Evolutionary conservation across 768 basidiomycete species (phyloP), one percentile per base, ranked within the genome.

Genomic region (Tylopilus subfusipes): DNA sequence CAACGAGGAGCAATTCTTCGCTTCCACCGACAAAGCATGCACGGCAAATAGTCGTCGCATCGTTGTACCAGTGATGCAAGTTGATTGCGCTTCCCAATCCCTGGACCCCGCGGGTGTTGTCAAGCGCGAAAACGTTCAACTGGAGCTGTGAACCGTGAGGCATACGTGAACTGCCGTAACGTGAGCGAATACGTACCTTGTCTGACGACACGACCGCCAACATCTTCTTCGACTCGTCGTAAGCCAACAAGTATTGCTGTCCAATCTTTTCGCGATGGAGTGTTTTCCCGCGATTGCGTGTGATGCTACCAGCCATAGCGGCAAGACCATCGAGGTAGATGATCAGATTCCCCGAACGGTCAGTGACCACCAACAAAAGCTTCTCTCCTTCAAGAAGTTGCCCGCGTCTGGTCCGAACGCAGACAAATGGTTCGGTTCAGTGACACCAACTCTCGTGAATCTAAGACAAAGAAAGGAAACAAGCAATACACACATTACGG

Each of bases 1-100:
- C 83, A 5, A 83, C 67, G 0, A 85, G 61, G 0, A 80, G 58
- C 3, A 85, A 45, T 51, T 85, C 84, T 56, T 85, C 83, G 30
- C 62, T 75, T 6, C 80, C 79, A 43, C 67, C 66, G 2, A 82
- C 70, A 53, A 84, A 82, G 39, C 75, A 72, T 2, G 75, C 69
- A 16, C 70, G 68, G 2, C 45, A 53, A 14, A 83, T 71, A 5
- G 49, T 42, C 2, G 55, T n/a, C 7, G 54, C 60, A 0, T 61
- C 52, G 9, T 60, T 49, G 56, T 80, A 82, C 81, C 81, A 84
- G 0, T 58, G 47, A 4, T 54, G 54, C 10, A 84, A 69, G 40
- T 77, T 70, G 7, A 78, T 64, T 0, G 75, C 48, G 10, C 64
- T 73, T 1, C 80, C 81, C 43, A 66, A 68, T 1, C 69, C 74